Conservation (phyloP, 768 basidiomycete species). For the Psilocybe azurescens region DNA sequence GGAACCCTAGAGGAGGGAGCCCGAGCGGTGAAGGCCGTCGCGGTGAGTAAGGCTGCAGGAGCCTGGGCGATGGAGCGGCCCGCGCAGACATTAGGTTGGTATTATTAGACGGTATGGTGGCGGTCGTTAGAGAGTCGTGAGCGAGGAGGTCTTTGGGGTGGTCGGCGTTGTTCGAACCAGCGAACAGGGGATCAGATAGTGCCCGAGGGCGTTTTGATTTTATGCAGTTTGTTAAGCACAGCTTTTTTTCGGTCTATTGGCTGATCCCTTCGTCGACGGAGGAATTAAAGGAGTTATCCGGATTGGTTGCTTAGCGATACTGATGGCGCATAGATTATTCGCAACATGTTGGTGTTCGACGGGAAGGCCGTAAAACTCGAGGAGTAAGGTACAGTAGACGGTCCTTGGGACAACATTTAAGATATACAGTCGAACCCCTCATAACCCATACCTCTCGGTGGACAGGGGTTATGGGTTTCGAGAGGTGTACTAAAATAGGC, state of each 20-base stretch:
- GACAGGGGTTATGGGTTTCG: too few species aligned
- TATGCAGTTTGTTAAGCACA: conserved; percentile 22
- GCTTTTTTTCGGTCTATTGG: conserved; percentile 9
- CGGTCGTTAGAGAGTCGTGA: conserved; percentile 17
- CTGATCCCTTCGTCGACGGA: neutral
- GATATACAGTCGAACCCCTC: too few species aligned
- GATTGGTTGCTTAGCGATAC: neutral
- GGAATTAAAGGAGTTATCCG: neutral
- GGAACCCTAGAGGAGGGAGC: conserved; percentile 21
- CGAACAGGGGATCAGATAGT: conserved; percentile 19
- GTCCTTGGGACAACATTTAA: too few species aligned
- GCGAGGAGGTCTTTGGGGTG: conserved; percentile 14
- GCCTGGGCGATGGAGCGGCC: conserved; percentile 22
- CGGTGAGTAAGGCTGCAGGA: conserved; percentile 26
- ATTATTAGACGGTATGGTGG: neutral
- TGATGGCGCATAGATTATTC: neutral
- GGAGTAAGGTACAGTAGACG: too few species aligned
- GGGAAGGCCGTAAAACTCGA: too few species aligned
- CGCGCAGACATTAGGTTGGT: conserved; percentile 17
- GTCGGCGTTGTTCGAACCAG: conserved; percentile 25
- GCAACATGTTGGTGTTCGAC: too few species aligned
- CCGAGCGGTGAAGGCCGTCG: conserved; percentile 26
- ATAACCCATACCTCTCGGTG: too few species aligned
- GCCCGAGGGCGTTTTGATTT: conserved; percentile 9
- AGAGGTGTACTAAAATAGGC: too few species aligned